These are phyloP conservation scores for Mercurialis annua DNA, from an alignment of 345 rosid species.

Conservation along the genomic window DNA sequence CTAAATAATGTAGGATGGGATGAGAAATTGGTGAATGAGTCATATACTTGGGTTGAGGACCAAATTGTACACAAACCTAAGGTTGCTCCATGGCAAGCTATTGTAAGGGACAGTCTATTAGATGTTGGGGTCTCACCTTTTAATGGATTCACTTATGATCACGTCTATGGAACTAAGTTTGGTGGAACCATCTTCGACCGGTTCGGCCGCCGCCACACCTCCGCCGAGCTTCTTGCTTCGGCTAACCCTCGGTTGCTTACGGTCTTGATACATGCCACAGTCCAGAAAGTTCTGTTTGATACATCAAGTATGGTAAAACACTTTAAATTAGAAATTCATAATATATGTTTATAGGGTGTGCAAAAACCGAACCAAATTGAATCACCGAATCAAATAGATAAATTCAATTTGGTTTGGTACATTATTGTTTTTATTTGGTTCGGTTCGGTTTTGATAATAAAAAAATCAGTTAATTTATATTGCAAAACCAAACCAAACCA, in stretches of 20 bases:
- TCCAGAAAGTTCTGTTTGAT: constrained; percentile 72
- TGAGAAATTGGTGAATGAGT: constrained; percentile 66
- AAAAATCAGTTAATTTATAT: too few relatives aligned
- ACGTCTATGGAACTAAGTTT: constrained; percentile 80
- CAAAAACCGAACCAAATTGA: too few relatives aligned
- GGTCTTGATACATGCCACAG: constrained; percentile 76
- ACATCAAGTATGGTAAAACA: constrained; percentile 38
- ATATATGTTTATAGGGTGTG: too few relatives aligned
- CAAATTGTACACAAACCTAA: constrained; percentile 70
- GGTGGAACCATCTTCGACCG: constrained; percentile 92
- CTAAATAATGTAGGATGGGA: constrained; percentile 79
- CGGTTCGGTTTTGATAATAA: too few relatives aligned
- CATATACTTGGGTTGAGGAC: constrained; percentile 88
- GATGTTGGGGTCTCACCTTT: constrained; percentile 80
- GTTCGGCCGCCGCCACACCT: constrained; percentile 85
- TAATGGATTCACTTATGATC: constrained; percentile 92
- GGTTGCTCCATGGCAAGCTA: constrained; percentile 69
- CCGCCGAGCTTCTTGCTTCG: constrained; percentile 85
- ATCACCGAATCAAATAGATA: too few relatives aligned
- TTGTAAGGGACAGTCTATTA: constrained; percentile 66
- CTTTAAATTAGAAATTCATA: background rate
- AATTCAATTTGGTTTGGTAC: too few relatives aligned
- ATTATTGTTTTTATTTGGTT: too few relatives aligned
- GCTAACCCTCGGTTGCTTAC: constrained; percentile 63
- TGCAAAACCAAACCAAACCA: too few relatives aligned